Evolutionary conservation across 202 grass and related monocot genomes (phyloP).

Genomic region (Eragrostis tef): DNA sequence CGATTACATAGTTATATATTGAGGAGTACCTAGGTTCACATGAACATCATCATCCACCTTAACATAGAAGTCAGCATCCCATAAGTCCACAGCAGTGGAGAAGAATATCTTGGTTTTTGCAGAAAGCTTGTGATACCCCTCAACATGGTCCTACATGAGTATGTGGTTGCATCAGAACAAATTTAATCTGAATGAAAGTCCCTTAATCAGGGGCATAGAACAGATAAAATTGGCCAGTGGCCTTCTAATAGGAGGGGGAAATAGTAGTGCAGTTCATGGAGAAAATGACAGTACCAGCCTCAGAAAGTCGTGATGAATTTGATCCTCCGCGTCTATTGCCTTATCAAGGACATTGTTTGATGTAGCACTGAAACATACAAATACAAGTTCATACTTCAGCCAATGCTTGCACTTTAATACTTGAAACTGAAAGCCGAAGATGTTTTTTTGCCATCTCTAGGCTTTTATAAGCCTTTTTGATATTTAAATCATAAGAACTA

Average conservation of each 20-base stretch:
- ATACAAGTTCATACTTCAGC: slow-evolving; percentile 26
- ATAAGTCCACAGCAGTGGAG: slow-evolving; percentile 79
- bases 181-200: neutral
- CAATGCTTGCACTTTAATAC: neutral
- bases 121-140: slow-evolving; percentile 96
- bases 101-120: slow-evolving; percentile 99
- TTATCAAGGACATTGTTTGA: slow-evolving; percentile 87
- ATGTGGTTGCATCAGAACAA: slow-evolving; percentile 30
- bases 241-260: neutral
- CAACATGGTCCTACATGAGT: slow-evolving; percentile 77
- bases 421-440: neutral
- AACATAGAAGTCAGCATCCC: slow-evolving; percentile 99
- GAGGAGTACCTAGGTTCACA: slow-evolving; percentile 77
- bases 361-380: slow-evolving; percentile 69
- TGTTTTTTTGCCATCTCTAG: neutral
- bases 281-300: slow-evolving; percentile 72
- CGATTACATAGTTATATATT: slow-evolving; percentile 7
- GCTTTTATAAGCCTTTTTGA: neutral
- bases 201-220: slow-evolving; percentile 18
- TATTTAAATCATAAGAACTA: neutral
- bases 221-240: slow-evolving; percentile 21
- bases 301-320: slow-evolving; percentile 86
- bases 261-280: slow-evolving; percentile 3
- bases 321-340: slow-evolving; percentile 80
- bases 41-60: slow-evolving; percentile 99